Base-by-base conservation (phyloP, 176 grass and related monocot genomes). In the Otatea glauca region DNA sequence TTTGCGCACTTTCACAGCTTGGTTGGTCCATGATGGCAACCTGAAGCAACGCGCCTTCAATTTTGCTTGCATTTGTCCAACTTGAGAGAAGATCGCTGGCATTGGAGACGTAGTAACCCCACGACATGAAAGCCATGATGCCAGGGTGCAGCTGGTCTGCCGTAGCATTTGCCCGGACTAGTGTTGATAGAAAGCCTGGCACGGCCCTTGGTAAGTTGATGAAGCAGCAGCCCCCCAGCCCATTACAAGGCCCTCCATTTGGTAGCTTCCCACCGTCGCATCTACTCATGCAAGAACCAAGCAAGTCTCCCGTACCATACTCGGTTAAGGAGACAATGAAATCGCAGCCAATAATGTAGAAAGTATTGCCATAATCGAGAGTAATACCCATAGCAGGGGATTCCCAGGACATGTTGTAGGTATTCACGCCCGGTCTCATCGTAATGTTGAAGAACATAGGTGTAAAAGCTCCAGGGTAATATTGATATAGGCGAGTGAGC, bases 21-120 rank as follows among this genome's bases (percentile, higher is more conserved):
- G 82, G 63, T 21, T 85, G 49, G 25, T 87, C 81, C 18, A n/a
- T 87, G 62, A 91, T 73, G 16, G 59, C 6, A n/a, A 24, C 23
- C 0, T 6, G 0, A 55, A 88, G n/a, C 0, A 0, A 0, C 2
- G 32, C 0, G 2, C 1, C 20, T 0, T 0, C 0, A 55, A 9
- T 21, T 7, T 55, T 21, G 53, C 53, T 55, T 8, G 16, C 2
- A 21, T 55, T 87, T 48, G 27, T 32, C 70, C 59, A 16, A 47
- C 23, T 23, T 1, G 37, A 29, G 11, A 56, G 74, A 67, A 81
- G 5, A 5, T 43, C 37, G 0, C 0, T 24, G 3, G 10, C 21
- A 9, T 29, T 77, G 4, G 0, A 1, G 1, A 1, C 3, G 8
- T 39, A n/a, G 13, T 49, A 0, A 3, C 3, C 0, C 1, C 7